Base-by-base conservation (phyloP, 306 rosid genomes). In the Ziziphus jujuba region DNA sequence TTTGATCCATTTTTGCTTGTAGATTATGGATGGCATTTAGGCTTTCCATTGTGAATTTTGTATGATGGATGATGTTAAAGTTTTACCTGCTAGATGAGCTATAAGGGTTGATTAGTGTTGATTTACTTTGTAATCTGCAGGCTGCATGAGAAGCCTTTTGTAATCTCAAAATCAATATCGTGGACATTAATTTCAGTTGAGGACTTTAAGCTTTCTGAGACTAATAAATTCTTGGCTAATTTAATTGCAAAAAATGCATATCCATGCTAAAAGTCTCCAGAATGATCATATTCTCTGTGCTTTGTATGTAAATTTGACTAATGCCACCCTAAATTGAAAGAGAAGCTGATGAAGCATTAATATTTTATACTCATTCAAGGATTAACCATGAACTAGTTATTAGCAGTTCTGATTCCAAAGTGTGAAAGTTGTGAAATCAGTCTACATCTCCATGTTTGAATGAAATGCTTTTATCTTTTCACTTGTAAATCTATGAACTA, bases 141-240 rank as follows among this genome's bases (percentile, higher is more conserved):
- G 57, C 48, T 36, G 65, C 57, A 64, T 48, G 22, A 16, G 24
- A 17, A 49, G 56, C 56, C 23, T 64, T 36, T 31, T 47, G 58
- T 64, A 24, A 49, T 65, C 50, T 65, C n/a, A 15, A 48, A 17
- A 56, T 50, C 5, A 24, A 10, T 9, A 36, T 36, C 9, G 43
- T 36, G 43, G 43, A 40, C 45, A 10, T 9, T 40, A 40, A 40
- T 40, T 40, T 40, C 45, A 10, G 11, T 40, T 40, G 45, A 40
- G 45, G 9, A 40, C 45, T 40, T 40, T 11, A 40, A 40, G 12
- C 9, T 40, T 40, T 40, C 45, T 40, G 12, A 2, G 2, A 40
- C 10, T 8, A 38, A 40, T 2, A 40, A 2, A 10, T 8, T 8
- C 1, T 40, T 3, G 14, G 9, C 12, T 10, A 2, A 40, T 40